phyloP scores from a whole-genome alignment of 2,329 filamentous ascomycete species.

The Bipolaris victoriae region DNA sequence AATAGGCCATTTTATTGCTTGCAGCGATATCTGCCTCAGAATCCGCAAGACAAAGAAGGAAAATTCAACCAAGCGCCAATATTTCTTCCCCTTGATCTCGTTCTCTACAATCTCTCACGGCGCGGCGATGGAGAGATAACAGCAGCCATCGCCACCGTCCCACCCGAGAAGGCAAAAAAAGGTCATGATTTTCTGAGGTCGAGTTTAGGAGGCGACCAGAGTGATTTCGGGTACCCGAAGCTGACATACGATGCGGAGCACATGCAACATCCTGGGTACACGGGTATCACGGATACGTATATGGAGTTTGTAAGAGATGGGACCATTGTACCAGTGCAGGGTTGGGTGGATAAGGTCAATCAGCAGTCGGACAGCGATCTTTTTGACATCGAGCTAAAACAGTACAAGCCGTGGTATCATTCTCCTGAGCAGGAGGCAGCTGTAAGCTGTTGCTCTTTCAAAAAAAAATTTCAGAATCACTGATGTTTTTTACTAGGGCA shows the following conservation, averaged over 20 bases:
- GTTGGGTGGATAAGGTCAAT: conserved; percentile 42
- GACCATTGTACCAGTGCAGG: conserved; percentile 49
- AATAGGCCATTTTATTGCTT: conserved; percentile 76
- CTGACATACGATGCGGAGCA: conserved; percentile 52
- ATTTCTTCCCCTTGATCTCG: conserved; percentile 75
- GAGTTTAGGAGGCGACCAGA: conserved; percentile 56
- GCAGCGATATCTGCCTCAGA: conserved; percentile 57
- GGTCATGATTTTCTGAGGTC: conserved; percentile 58
- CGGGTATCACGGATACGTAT: conserved; percentile 75
- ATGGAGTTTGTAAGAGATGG: conserved; percentile 74
- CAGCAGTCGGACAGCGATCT: conserved; percentile 4
- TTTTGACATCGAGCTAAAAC: conserved; percentile 16
- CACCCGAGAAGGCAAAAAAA: conserved; percentile 61
- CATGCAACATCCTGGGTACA: conserved; percentile 63
- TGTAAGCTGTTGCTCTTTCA: conserved; percentile 2
- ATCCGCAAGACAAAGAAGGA: conserved; percentile 29
- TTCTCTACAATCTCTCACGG: conserved; percentile 71
- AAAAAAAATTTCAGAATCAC: not conserved
- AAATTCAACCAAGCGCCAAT: conserved; percentile 55
- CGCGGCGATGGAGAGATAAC: conserved; percentile 63
- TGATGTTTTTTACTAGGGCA: conserved; percentile 13
- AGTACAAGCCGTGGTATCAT: conserved; percentile 24
- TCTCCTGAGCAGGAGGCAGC: not conserved
- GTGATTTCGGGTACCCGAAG: conserved; percentile 43
- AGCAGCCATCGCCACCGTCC: conserved; percentile 70